phyloP scores from a whole-genome alignment of 306 rosid genomes.

The Rosa multiflora region DNA sequence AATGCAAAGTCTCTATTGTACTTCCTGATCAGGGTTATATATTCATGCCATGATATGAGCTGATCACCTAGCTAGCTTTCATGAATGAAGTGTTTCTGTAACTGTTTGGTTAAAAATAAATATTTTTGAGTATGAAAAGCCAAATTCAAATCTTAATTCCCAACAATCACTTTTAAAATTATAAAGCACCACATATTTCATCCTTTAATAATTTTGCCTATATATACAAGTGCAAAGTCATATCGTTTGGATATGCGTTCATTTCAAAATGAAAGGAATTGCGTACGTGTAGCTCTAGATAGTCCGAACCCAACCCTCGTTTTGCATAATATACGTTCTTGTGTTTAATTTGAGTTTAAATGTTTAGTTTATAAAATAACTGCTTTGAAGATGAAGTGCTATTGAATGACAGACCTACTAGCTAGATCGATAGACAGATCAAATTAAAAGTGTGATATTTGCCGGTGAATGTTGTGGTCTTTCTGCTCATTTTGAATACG shows the following conservation, averaged over 20 bases:
- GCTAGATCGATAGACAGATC: not conserved
- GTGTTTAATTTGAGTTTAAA: not conserved
- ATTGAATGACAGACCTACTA: not conserved
- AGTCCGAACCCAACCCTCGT: too few species aligned
- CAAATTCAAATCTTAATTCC: too few species aligned
- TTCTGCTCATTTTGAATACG: not conserved
- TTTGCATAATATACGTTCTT: not conserved
- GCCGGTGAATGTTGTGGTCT: constrained; percentile 6
- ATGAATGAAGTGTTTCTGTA: too few species aligned
- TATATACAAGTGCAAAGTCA: not conserved
- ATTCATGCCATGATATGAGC: not conserved
- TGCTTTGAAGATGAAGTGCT: not conserved
- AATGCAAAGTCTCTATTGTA: not conserved
- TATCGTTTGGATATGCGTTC: not conserved
- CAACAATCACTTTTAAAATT: too few species aligned
- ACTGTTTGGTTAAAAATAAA: too few species aligned
- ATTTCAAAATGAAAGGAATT: not conserved
- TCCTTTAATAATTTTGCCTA: too few species aligned
- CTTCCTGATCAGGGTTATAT: not conserved
- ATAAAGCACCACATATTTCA: too few species aligned
- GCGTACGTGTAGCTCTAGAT: not conserved
- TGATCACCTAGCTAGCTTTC: too few species aligned
- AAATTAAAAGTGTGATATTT: not conserved
- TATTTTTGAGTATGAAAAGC: too few species aligned
- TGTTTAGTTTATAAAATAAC: not conserved